A percentile compares a stretch with the other conserved stretches of the same genome.
Conservation (phyloP, 192 early-diverging fungal species). For the Coemansia sp. region DNA sequence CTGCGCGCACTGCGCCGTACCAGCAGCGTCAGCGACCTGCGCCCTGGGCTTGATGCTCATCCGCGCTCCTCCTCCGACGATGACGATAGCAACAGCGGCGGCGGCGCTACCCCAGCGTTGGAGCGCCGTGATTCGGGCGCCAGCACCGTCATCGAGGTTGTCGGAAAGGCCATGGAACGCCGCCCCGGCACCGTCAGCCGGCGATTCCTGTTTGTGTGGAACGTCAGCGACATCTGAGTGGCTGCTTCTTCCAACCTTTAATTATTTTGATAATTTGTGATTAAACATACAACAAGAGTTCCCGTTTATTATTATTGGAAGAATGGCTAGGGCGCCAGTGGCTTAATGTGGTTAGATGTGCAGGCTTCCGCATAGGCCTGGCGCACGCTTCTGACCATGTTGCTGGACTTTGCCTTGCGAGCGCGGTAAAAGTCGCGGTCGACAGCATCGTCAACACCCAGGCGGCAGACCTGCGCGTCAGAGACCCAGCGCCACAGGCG, state of each 20-base stretch:
- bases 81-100: not conserved
- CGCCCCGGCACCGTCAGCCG: conserved; percentile 46
- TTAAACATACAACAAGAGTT: not conserved
- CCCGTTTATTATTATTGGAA: not conserved
- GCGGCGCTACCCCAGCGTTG: not conserved
- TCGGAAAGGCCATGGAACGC: conserved; percentile 46
- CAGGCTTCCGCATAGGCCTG: conserved; percentile 38
- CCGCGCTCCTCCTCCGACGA: conserved; percentile 19
- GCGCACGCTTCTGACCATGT: conserved; percentile 22
- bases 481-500: conserved; percentile 41
- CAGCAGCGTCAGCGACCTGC: conserved; percentile 36
- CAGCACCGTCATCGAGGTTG: conserved; percentile 45
- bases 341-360: conserved; percentile 7
- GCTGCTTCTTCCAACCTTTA: not conserved
- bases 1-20: conserved; percentile 39
- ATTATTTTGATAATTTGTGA: too few relatives aligned
- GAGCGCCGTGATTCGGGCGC: conserved; percentile 31
- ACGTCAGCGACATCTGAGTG: conserved; percentile 35
- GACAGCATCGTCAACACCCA: conserved; percentile 18
- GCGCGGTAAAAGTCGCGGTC: conserved; percentile 30
- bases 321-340: conserved; percentile 7
- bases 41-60: conserved; percentile 15
- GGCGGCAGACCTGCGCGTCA: conserved; percentile 13
- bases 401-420: conserved; percentile 9
- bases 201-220: conserved; percentile 53